These are phyloP conservation scores for Pseudocohnilembus persalinus DNA, from an alignment of 169 alveolate species.

Conservation along the genomic window DNA sequence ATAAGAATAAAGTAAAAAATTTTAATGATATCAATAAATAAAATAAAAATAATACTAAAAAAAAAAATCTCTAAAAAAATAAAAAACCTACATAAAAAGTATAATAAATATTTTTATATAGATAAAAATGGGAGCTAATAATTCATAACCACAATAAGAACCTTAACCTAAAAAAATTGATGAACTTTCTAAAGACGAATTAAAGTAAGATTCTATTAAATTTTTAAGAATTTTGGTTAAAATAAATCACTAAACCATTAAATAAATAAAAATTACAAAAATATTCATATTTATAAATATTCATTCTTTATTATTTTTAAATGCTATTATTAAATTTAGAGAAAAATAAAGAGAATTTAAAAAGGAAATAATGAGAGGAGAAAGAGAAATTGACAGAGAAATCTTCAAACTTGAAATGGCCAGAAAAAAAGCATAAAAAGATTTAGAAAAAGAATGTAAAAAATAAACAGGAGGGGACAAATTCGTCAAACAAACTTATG, in stretches of 20 bases:
- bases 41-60: too few species aligned
- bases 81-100: too few species aligned
- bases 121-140: not conserved
- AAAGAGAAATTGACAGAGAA: conserved; percentile 37
- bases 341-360: conserved; percentile 34
- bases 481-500: conserved; percentile 42
- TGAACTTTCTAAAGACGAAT: conserved; percentile 15
- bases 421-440: conserved; percentile 32
- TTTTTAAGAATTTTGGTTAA: too few species aligned
- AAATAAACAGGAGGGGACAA: conserved; percentile 46
- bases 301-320: not conserved
- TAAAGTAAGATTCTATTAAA: not conserved
- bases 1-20: not conserved
- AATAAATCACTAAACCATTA: too few species aligned
- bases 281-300: too few species aligned
- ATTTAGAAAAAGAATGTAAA: conserved; percentile 33
- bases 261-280: too few species aligned
- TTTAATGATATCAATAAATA: not conserved
- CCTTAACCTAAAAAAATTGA: conserved; percentile 25
- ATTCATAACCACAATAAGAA: conserved; percentile 8
- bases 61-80: too few species aligned
- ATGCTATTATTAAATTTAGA: too few species aligned
- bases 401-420: conserved; percentile 33
- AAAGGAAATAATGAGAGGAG: conserved; percentile 30
- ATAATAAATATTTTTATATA: too few species aligned